A percentile compares a stretch with the other conserved stretches of the same genome.
Evolutionary conservation across 176 grass and related monocot genomes (phyloP).

Genomic region (Oryza meridionalis): DNA sequence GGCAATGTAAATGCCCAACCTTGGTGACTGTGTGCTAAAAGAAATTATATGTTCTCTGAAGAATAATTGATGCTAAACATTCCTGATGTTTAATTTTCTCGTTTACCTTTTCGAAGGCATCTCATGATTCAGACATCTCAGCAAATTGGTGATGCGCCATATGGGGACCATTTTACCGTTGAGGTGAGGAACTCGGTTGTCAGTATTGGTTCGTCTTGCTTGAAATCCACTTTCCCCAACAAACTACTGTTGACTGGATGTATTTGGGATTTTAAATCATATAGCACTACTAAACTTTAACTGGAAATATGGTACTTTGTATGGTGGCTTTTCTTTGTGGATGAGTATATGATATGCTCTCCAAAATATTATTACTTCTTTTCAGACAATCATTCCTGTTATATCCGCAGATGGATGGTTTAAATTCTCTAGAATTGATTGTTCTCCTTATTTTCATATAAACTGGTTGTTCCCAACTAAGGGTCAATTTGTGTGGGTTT

Average conservation of each 20-base stretch:
- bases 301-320: neutral
- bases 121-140: slow-evolving; percentile 83
- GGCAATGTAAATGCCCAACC: neutral
- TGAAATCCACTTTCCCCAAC: neutral
- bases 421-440: neutral
- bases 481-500: slow-evolving; percentile 10
- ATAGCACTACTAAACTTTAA: neutral
- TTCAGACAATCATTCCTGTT: neutral
- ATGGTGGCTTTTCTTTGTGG: slow-evolving; percentile 11
- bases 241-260: neutral
- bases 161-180: slow-evolving; percentile 87
- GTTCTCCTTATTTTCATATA: slow-evolving; percentile 7
- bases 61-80: slow-evolving; percentile 21
- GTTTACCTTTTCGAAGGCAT: slow-evolving; percentile 50
- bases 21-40: slow-evolving; percentile 1
- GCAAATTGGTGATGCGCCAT: slow-evolving; percentile 76
- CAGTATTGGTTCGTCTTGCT: slow-evolving; percentile 33
- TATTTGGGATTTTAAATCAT: neutral
- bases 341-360: neutral
- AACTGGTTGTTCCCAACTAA: neutral
- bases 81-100: slow-evolving; percentile 41
- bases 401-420: neutral
- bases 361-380: neutral
- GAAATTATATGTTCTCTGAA: slow-evolving; percentile 21
- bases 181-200: slow-evolving; percentile 58